These are phyloP conservation scores for Ustilago esculenta DNA, from an alignment of 1,284 basidiomycete genomes.

Conservation along the genomic window DNA sequence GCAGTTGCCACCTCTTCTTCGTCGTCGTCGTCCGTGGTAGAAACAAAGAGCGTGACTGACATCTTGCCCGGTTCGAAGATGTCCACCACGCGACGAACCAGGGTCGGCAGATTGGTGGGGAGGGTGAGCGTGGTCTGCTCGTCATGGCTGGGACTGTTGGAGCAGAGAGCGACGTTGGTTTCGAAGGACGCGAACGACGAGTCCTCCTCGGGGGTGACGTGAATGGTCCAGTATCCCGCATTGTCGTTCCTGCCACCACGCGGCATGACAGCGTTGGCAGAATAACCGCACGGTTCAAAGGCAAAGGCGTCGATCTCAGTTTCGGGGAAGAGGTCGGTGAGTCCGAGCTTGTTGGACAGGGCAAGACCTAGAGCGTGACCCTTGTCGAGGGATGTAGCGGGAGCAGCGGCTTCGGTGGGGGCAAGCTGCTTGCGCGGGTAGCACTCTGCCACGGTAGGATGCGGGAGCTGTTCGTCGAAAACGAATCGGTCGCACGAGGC, in stretches of 20 bases:
- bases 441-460: constrained; percentile 43
- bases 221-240: constrained; percentile 87
- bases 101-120: constrained; percentile 72
- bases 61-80: constrained; percentile 92
- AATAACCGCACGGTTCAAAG: constrained; percentile 96
- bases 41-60: constrained; percentile 90
- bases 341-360: constrained; percentile 80
- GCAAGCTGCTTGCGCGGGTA: constrained; percentile 33
- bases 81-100: constrained; percentile 85
- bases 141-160: constrained; percentile 61
- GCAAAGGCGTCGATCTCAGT: constrained; percentile 91
- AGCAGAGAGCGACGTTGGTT: constrained; percentile 87
- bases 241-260: constrained; percentile 38
- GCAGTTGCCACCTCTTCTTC: constrained; percentile 24
- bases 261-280: constrained; percentile 82
- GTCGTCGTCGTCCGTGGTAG: constrained; percentile 70
- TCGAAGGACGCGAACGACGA: constrained; percentile 99
- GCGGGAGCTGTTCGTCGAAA: constrained; percentile 68
- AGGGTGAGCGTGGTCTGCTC: constrained; percentile 20
- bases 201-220: constrained; percentile 96
- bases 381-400: constrained; percentile 34
- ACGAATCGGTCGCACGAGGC: constrained; percentile 82
- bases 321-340: constrained; percentile 82
- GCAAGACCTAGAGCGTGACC: constrained; percentile 75
- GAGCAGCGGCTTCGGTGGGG: constrained; percentile 7